These are phyloP conservation scores for Ailanthus altissimus DNA, from an alignment of 345 rosid genomes.

Conservation along the genomic window DNA sequence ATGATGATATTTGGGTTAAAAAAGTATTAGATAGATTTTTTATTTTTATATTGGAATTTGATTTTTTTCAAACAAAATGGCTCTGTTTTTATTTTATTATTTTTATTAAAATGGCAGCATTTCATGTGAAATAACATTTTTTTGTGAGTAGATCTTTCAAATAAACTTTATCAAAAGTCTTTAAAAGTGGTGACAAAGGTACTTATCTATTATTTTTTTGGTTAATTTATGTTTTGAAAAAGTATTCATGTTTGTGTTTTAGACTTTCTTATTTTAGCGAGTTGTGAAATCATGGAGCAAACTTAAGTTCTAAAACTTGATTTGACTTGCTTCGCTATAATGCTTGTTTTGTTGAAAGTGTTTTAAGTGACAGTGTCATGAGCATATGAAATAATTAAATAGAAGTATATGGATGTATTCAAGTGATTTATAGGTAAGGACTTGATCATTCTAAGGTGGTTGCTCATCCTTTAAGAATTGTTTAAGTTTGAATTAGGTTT, in stretches of 20 bases:
- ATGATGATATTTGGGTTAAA: no score
- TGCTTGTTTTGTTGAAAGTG: neutral
- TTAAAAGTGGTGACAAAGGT: slow-evolving; percentile 77
- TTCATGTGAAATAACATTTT: slow-evolving; percentile 8
- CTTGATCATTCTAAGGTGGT: neutral
- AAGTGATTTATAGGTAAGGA: neutral
- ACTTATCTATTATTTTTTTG: slow-evolving; percentile 17
- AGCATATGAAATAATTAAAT: slow-evolving; percentile 2
- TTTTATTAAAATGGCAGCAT: no score
- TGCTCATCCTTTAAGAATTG: neutral
- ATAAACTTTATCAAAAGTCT: slow-evolving; percentile 69
- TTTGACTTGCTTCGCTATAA: neutral
- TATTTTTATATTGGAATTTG: no score
- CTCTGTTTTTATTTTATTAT: no score
- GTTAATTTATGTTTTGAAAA: neutral
- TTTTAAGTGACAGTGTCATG: neutral
- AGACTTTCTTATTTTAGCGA: neutral
- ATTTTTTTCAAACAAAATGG: no score
- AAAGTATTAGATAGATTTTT: no score
- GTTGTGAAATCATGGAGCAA: neutral
- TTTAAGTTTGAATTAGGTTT: slow-evolving; percentile 1
- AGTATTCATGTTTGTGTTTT: slow-evolving; percentile 11
- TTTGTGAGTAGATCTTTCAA: slow-evolving; percentile 67
- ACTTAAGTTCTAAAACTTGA: neutral
- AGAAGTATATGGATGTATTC: neutral